Base-by-base conservation (phyloP, 2,329 filamentous ascomycete species). In the Fusarium incarnatum region DNA sequence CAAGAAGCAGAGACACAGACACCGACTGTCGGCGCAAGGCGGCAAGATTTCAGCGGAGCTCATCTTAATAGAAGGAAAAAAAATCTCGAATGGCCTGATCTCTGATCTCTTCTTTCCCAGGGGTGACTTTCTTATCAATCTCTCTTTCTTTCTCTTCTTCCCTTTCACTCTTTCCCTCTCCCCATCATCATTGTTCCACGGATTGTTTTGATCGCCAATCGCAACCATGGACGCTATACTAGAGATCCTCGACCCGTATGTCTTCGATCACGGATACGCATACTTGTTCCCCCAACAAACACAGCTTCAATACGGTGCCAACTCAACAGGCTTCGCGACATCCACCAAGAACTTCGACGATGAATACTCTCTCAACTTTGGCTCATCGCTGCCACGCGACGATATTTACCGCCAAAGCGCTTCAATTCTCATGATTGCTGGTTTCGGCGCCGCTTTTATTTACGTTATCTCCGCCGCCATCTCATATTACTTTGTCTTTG, bases 401-500 rank as follows among this genome's bases (percentile, higher is more conserved):
- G 78, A 81, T 74, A 77, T 83, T 56, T 72, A 77, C 41, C 81
- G 81, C 55, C 81, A 83, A 58, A 67, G 71, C 71, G 72, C 77
- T 53, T 82, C 81, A 1, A 77, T 83, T 52, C 71, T 83, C 13
- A 53, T 80, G 67, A 68, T 83, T 55, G 81, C 81, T 23, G 78
- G 80, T 66, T 56, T 82, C 32, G 81, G 81, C 59, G 81, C 80
- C 56, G 76, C 79, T 16, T 44, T 67, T 41, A 72, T 79, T 32
- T 94, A 94, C 83, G 92, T 91, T 77, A 71, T 90, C 70, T 92
- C 88, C 77, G 89, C 91, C 25, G 85, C 88, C 40, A 81, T 93
- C 16, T 94, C 91, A 34, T 94, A 94, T 81, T 81, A 90, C 79
- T 88, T 93, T 80, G 83, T 94, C 58, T 85, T 83, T 65, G 83